These are phyloP conservation scores for Purshia tridentata DNA, from an alignment of 306 rosid genomes.

Conservation along the genomic window DNA sequence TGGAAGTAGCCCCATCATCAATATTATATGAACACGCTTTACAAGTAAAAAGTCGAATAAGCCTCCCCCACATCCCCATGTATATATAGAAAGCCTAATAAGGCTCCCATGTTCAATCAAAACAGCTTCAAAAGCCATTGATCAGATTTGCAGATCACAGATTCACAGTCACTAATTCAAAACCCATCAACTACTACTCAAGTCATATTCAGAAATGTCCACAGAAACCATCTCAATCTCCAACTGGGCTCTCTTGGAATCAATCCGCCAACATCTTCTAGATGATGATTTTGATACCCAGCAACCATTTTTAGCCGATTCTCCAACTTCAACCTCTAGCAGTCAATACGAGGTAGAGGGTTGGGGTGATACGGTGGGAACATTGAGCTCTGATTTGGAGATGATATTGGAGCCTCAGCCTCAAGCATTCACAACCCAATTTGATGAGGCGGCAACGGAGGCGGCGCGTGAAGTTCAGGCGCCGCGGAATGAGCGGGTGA, in stretches of 20 bases:
- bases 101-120: neutral
- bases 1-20: neutral
- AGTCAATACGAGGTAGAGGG: neutral
- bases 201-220: constrained; percentile 6
- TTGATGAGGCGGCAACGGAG: neutral
- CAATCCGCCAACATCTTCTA: constrained; percentile 27
- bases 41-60: neutral
- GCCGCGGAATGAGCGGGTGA: neutral
- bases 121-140: neutral
- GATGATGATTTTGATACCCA: constrained; percentile 22
- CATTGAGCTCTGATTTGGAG: neutral
- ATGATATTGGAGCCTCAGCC: neutral
- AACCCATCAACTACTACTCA: too few relatives aligned
- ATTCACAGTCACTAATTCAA: neutral
- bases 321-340: neutral
- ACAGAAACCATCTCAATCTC: constrained; percentile 10
- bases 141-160: neutral
- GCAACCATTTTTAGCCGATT: neutral
- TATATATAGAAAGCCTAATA: neutral
- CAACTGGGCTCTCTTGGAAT: constrained; percentile 21
- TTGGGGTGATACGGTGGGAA: neutral
- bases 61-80: neutral
- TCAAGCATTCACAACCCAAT: neutral
- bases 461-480: neutral
- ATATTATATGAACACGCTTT: neutral